Conservation (phyloP, 805 yeast species). For the Candida golubevii region DNA sequence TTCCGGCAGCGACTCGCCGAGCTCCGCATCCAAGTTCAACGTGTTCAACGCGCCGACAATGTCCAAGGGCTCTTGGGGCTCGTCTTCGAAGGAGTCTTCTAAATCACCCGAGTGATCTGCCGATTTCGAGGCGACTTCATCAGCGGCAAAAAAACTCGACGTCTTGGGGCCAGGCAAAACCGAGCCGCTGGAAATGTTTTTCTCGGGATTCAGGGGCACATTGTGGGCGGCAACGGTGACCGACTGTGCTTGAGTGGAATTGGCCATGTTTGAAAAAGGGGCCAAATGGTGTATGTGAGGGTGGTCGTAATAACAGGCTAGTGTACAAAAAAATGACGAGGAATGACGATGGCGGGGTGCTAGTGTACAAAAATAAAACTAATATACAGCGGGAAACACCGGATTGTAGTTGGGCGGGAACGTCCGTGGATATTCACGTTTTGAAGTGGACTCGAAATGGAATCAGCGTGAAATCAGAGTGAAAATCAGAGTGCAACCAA, state of each 20-base stretch:
- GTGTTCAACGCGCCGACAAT: conserved; percentile 47
- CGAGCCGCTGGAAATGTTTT: conserved; percentile 15
- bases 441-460: too few relatives aligned
- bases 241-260: conserved; percentile 21
- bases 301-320: conserved; percentile 3
- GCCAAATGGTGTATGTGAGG: not conserved
- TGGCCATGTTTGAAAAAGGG: conserved; percentile 5
- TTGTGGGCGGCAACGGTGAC: conserved; percentile 14
- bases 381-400: conserved; percentile 13
- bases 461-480: too few relatives aligned
- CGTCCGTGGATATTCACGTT: too few relatives aligned
- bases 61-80: conserved; percentile 29
- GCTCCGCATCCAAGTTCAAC: conserved; percentile 42
- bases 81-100: conserved; percentile 9
- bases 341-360: too few relatives aligned
- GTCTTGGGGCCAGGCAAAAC: conserved; percentile 8
- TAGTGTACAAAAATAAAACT: not conserved
- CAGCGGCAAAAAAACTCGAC: conserved; percentile 24
- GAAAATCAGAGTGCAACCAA: too few relatives aligned
- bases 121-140: conserved; percentile 3
- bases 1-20: conserved; percentile 10
- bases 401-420: too few relatives aligned
- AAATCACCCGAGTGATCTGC: conserved; percentile 6
- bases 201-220: conserved; percentile 16
- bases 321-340: conserved; percentile 8